A percentile compares a stretch with the other conserved stretches of the same genome.
Conservation (phyloP, 208 protist genomes). For the Entamoeba invadens region DNA sequence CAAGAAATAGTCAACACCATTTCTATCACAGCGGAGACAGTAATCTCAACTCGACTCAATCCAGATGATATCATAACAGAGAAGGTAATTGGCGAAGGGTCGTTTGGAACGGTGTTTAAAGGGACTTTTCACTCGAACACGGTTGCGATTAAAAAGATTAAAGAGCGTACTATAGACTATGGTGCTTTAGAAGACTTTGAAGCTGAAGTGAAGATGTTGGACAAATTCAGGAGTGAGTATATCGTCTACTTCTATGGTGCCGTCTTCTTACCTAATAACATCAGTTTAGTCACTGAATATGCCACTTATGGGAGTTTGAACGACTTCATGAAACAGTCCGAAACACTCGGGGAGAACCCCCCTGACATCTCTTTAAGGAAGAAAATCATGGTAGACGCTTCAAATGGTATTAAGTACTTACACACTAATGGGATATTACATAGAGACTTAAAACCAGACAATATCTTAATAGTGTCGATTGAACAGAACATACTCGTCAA, state of each 20-base stretch:
- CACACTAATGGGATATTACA: slow-evolving; percentile 4
- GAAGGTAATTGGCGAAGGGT: slow-evolving; percentile 14
- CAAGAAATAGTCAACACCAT: not conserved
- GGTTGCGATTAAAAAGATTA: slow-evolving; percentile 28
- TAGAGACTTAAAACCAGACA: slow-evolving; percentile 10
- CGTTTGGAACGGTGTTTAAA: slow-evolving; percentile 11
- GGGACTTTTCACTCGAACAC: slow-evolving; percentile 17
- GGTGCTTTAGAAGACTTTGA: slow-evolving; percentile 27
- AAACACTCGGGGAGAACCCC: not conserved
- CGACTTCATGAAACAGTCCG: not conserved
- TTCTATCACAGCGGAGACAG: not conserved
- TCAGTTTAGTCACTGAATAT: slow-evolving; percentile 43
- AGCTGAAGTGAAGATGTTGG: slow-evolving; percentile 32
- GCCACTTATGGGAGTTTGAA: slow-evolving; percentile 14
- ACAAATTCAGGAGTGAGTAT: slow-evolving; percentile 35
- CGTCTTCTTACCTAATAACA: slow-evolving; percentile 30
- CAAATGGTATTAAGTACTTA: not conserved
- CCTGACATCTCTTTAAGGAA: not conserved
- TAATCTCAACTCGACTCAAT: not conserved
- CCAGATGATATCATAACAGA: not conserved
- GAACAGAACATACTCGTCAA: not conserved
- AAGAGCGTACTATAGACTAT: not conserved
- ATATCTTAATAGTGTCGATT: slow-evolving; percentile 2
- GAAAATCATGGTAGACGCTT: not conserved
- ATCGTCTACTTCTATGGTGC: slow-evolving; percentile 44